Evolutionary conservation across 129 eudicot genomes (phyloP).

Genomic region (Solidago caesia): DNA sequence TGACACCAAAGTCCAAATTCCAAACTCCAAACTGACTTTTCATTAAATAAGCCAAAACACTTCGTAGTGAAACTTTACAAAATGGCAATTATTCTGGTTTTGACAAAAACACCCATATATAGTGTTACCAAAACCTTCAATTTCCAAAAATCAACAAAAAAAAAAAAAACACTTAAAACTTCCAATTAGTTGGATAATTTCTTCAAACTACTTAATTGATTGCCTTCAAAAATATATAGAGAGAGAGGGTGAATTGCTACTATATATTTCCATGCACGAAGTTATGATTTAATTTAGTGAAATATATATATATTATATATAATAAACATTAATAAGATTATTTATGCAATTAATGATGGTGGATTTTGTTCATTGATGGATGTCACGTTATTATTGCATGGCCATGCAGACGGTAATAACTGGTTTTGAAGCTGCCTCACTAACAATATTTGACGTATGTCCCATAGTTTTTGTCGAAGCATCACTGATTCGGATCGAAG

Average conservation of each 20-base stretch:
- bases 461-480: slow-evolving; percentile 59
- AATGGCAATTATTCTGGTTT: slow-evolving; percentile 39
- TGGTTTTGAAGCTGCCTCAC: slow-evolving; percentile 62
- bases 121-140: slow-evolving; percentile 30
- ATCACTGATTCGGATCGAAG: slow-evolving; percentile 54
- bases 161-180: slow-evolving; percentile 14
- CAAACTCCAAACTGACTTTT: slow-evolving; percentile 22
- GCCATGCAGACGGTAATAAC: slow-evolving; percentile 51
- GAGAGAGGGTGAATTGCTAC: not conserved
- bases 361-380: slow-evolving; percentile 39
- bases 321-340: no score
- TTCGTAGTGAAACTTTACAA: slow-evolving; percentile 32
- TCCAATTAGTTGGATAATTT: slow-evolving; percentile 4
- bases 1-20: slow-evolving; percentile 16
- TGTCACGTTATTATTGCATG: slow-evolving; percentile 55
- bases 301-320: slow-evolving; percentile 4
- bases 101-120: slow-evolving; percentile 9
- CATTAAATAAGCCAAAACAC: slow-evolving; percentile 16
- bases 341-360: slow-evolving; percentile 40
- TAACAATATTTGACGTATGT: slow-evolving; percentile 54
- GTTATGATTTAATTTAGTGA: slow-evolving; percentile 12
- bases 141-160: slow-evolving; percentile 28
- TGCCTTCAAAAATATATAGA: slow-evolving; percentile 12
- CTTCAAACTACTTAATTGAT: slow-evolving; percentile 2
- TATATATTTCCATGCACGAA: slow-evolving; percentile 23